phyloP scores from a whole-genome alignment of 2,329 filamentous ascomycete species.

The Elsinoe fawcettii region DNA sequence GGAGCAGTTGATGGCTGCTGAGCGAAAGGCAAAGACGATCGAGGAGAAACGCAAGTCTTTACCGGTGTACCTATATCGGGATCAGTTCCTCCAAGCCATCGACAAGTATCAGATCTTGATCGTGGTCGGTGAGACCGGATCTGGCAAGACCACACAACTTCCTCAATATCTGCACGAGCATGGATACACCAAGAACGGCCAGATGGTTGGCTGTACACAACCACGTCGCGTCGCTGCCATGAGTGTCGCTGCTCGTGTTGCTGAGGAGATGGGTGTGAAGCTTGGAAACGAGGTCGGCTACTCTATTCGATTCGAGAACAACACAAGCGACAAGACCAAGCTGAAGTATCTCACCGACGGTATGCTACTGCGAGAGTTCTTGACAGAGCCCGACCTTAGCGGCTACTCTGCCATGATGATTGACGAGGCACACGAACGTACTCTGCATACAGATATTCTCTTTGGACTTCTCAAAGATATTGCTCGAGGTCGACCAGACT shows the following conservation, averaged over 20 bases:
- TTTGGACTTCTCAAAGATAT: constrained; percentile 85
- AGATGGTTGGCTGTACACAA: constrained; percentile 89
- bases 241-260: constrained; percentile 93
- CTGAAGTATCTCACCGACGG: constrained; percentile 97
- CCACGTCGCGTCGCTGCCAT: constrained; percentile 93
- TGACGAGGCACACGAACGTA: constrained; percentile 94
- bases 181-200: constrained; percentile 73
- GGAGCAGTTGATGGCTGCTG: constrained; percentile 77
- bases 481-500: constrained; percentile 68
- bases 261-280: constrained; percentile 85
- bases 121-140: constrained; percentile 89
- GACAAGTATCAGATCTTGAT: constrained; percentile 79
- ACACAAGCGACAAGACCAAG: constrained; percentile 81
- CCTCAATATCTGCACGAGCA: constrained; percentile 91
- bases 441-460: constrained; percentile 82
- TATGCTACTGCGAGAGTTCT: constrained; percentile 82
- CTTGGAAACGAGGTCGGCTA: constrained; percentile 91
- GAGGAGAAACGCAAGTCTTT: constrained; percentile 85
- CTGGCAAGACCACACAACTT: constrained; percentile 90
- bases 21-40: constrained; percentile 79
- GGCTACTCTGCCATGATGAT: constrained; percentile 89
- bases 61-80: constrained; percentile 81
- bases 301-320: constrained; percentile 88
- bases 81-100: constrained; percentile 81
- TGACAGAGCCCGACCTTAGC: constrained; percentile 77